Base-by-base conservation (phyloP, 495 filamentous ascomycete species). In the Podospora anserina region DNA sequence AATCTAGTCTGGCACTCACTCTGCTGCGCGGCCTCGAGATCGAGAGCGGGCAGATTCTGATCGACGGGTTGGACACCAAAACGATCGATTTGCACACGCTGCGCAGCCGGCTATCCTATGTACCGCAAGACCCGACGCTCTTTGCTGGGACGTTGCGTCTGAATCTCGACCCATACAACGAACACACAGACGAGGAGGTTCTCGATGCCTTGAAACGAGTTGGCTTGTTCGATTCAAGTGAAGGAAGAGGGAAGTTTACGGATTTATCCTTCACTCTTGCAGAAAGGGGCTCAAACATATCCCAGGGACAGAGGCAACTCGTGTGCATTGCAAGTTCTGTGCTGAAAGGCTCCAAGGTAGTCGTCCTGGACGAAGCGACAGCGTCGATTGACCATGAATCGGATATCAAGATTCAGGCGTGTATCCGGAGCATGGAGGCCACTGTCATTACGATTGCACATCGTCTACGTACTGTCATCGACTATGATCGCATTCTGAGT, bases 141-240 rank as follows among this genome's bases (percentile, higher is more conserved):
- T 82, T 85, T 54, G 71, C 76, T 0, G 82, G 82, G 0, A 84
- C 78, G 0, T 67, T 86, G 2, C 77, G 82, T 0, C 68, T 69
- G 15, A 83, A 84, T 59, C 70, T 85, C 2, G 82, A 85, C 58
- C 82, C 82, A 2, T 80, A 80, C 63, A 75, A 82, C 39, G 76
- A 87, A 53, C 80, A 87, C 71, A 80, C 74, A 1, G 87, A 92
- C 34, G 16, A 58, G 1, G 70, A 72, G 58, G 39, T 72, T 15
- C 30, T 44, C 28, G 70, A 68, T 20, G 60, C 63, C 6, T 65
- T 72, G 1, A 55, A 28, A 4, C 23, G 63, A 15, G 64, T 71
- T 3, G 59, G 57, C 13, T 59, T 72, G 28, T 58, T 68, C 18
- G 59, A 56, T 34, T 28, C 20, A 11, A 9, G 23, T 16, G 59